Evolutionary conservation across 2,329 filamentous ascomycete genomes (phyloP).

Genomic region (Aspergillus novofumigatus): DNA sequence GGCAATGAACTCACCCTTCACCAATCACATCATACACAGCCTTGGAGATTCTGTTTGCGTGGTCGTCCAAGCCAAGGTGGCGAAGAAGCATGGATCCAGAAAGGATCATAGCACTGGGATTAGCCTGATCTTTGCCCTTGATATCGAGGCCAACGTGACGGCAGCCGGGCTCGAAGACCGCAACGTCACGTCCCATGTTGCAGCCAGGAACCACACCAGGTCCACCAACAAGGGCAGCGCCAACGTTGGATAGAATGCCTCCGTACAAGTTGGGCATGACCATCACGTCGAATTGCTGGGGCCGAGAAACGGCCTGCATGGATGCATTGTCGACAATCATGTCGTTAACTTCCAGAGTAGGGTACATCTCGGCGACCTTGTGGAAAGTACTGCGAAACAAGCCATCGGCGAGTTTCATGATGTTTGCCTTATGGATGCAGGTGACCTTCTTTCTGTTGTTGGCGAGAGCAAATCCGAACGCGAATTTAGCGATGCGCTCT

Average conservation of each 20-base stretch:
- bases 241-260: conserved; percentile 98
- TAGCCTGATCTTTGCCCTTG: conserved; percentile 99
- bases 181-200: conserved; percentile 99
- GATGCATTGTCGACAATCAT: conserved; percentile 99
- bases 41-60: conserved; percentile 96
- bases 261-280: conserved; percentile 99
- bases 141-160: conserved; percentile 99
- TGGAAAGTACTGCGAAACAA: conserved; percentile 98
- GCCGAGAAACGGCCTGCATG: conserved; percentile 95
- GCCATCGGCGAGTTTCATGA: conserved; percentile 99
- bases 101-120: conserved; percentile 92
- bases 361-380: conserved; percentile 88
- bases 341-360: conserved; percentile 91
- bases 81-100: conserved; percentile 96
- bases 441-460: conserved; percentile 99
- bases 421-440: conserved; percentile 99
- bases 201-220: conserved; percentile 96
- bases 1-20: conserved; percentile 65
- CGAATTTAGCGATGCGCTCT: conserved; percentile 98
- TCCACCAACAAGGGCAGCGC: conserved; percentile 91
- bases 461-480: conserved; percentile 94
- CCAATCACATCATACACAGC: conserved; percentile 73
- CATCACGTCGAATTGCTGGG: conserved; percentile 99
- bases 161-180: conserved; percentile 98
- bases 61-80: conserved; percentile 94